phyloP scores from a whole-genome alignment of 192 early-diverging fungal species.

The Entophlyctis luteolus region DNA sequence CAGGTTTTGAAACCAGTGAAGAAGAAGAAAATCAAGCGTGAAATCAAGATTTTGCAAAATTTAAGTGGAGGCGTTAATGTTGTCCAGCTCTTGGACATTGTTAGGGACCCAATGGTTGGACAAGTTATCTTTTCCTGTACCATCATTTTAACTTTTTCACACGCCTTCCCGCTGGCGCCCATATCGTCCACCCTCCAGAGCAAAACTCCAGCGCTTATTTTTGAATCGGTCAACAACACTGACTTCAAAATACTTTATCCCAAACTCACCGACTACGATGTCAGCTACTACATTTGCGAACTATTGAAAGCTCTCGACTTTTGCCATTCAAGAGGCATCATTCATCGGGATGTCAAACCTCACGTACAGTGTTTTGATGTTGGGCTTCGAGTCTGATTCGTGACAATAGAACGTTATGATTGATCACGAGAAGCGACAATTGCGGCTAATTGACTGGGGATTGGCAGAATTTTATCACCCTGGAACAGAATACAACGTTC shows the following conservation, averaged over 20 bases:
- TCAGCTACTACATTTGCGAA: constrained; percentile 95
- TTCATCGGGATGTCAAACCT: constrained; percentile 99
- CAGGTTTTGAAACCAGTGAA: constrained; percentile 92
- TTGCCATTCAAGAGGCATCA: constrained; percentile 96
- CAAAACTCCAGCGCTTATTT: constrained; percentile 94
- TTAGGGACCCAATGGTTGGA: constrained; percentile 83
- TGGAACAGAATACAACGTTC: constrained; percentile 93
- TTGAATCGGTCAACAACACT: constrained; percentile 95
- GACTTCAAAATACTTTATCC: constrained; percentile 98
- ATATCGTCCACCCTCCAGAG: constrained; percentile 56
- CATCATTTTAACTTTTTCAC: neutral
- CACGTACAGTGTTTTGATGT: constrained; percentile 40
- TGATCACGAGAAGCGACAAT: constrained; percentile 89
- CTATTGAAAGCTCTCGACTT: constrained; percentile 96
- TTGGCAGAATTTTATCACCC: constrained; percentile 99
- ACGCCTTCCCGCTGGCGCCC: neutral
- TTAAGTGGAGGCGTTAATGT: constrained; percentile 92
- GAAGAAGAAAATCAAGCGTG: constrained; percentile 99
- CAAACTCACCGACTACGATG: constrained; percentile 88
- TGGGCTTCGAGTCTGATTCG: neutral
- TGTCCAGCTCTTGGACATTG: constrained; percentile 86
- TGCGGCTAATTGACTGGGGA: constrained; percentile 98
- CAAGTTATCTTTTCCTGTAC: too few relatives aligned
- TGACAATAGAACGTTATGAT: constrained; percentile 74
- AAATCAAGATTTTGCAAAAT: constrained; percentile 98